Evolutionary conservation across 768 basidiomycete genomes (phyloP), one percentile per base, ranked within the genome.

Genomic region (Mycena crocata): DNA sequence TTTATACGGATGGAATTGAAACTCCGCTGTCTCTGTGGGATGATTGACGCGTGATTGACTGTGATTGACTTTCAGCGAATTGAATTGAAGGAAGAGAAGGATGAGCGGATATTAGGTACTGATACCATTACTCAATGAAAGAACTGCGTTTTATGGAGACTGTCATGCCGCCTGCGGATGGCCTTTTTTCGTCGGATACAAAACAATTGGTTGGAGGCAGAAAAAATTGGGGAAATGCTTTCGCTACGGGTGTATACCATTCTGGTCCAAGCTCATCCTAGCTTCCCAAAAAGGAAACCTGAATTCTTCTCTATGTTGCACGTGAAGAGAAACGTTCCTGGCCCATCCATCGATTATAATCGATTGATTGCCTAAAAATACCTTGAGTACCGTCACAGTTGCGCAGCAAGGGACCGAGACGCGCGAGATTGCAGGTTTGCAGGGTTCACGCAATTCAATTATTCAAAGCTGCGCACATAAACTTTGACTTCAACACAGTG

Each of bases 241-340:
- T n/a, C 10, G 8, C 15, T 44, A 51, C n/a, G 31, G 30, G 12
- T 28, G 12, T 17, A 15, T 32, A 28, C 63, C 32, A 31, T 63
- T 50, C 58, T 23, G 8, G 55, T 26, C 39, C 14, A 19, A 2
- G 15, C 49, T 7, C 42, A 32, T 51, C 28, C 19, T 9, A 10
- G 42, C 5, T 24, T 66, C 64, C 64, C 57, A 48, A 66, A 66
- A 46, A 60, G 64, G 64, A 46, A 59, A n/a, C 30, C 1, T 1
- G 2, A 24, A n/a, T 55, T 46, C 58, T 42, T 31, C n/a, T 21
- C 32, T 19, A 21, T 15, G 24, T 23, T 14, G 19, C 49, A 48
- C 35, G 64, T 44, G 44, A 51, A 51, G 35, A 26, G 64, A 52
- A 51, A n/a, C n/a, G n/a, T n/a, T n/a, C 39, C 40, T 14, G 35